Conservation (phyloP, 352 stramenopile genomes). For the Phytopythium kandeliae region DNA sequence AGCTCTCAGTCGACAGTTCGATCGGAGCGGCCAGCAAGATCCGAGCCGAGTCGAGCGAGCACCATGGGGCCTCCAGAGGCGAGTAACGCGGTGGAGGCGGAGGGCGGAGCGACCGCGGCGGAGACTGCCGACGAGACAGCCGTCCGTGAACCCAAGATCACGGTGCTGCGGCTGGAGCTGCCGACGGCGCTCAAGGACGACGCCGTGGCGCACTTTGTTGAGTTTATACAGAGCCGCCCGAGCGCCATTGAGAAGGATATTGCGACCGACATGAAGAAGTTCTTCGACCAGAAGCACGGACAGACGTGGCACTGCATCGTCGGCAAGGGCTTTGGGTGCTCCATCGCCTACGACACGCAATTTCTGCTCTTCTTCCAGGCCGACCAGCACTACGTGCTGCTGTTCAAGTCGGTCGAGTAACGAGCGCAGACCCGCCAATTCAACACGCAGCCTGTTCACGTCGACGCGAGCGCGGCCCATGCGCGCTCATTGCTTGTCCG, state of each 20-base stretch:
- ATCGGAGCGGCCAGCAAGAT: too few relatives aligned
- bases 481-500: not conserved
- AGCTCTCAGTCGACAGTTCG: too few relatives aligned
- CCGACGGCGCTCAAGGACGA: slow-evolving; percentile 70
- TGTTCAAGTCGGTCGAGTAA: slow-evolving; percentile 83
- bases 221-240: slow-evolving; percentile 31
- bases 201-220: slow-evolving; percentile 38
- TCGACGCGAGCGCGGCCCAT: not conserved
- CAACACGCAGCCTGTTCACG: slow-evolving; percentile 2
- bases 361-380: slow-evolving; percentile 85
- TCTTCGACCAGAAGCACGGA: slow-evolving; percentile 97
- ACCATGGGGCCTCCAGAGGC: slow-evolving; percentile 44
- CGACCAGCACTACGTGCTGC: slow-evolving; percentile 76
- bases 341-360: slow-evolving; percentile 88
- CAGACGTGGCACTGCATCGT: slow-evolving; percentile 95
- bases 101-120: slow-evolving; percentile 11
- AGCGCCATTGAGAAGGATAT: slow-evolving; percentile 91
- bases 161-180: slow-evolving; percentile 58
- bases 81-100: slow-evolving; percentile 23
- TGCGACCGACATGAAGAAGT: slow-evolving; percentile 98
- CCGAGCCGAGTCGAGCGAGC: not conserved
- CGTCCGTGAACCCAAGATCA: slow-evolving; percentile 49
- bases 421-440: slow-evolving; percentile 6
- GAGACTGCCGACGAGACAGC: slow-evolving; percentile 14
- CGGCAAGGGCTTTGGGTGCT: slow-evolving; percentile 86